Percentiles rank a stretch among this genome's conserved stretches.
Evolutionary conservation across 345 rosid genomes (phyloP).

Genomic region (Raphanus sativus): DNA sequence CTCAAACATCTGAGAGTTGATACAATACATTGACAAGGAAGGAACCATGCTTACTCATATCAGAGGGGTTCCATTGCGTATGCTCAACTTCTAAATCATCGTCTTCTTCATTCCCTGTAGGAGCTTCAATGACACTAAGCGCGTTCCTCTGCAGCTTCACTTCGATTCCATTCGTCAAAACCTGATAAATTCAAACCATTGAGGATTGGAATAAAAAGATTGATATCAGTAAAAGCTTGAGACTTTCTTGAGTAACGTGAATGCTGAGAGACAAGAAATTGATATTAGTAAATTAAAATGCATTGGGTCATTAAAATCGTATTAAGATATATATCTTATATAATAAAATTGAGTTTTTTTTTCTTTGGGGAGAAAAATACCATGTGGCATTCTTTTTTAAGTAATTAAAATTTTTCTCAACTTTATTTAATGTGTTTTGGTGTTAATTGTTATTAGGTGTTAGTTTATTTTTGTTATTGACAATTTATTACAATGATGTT

Average conservation of each 20-base stretch:
- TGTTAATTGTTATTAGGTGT: no score
- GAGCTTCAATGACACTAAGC: constrained; percentile 93
- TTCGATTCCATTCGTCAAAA: constrained; percentile 95
- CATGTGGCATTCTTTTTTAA: no score
- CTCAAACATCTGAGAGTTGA: no score
- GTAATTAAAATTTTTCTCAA: no score
- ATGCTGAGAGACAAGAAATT: constrained; percentile 33
- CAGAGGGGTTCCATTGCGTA: constrained; percentile 67
- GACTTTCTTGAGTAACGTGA: constrained; percentile 18
- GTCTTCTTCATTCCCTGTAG: constrained; percentile 92
- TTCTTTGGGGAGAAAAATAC: no score
- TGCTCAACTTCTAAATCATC: constrained; percentile 73
- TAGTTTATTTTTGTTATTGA: no score
- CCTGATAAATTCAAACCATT: constrained; percentile 46
- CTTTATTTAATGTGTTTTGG: no score
- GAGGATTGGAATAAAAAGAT: neutral
- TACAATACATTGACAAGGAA: neutral
- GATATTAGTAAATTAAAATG: constrained; percentile 21
- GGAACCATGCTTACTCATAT: constrained; percentile 60
- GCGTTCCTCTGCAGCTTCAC: constrained; percentile 98
- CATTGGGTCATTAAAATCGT: constrained; percentile 19
- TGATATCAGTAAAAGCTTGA: neutral
- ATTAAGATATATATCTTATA: neutral
- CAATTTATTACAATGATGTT: no score
- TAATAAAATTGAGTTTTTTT: no score